Base-by-base conservation (phyloP, 495 filamentous ascomycete genomes). In the Podospora australis region DNA sequence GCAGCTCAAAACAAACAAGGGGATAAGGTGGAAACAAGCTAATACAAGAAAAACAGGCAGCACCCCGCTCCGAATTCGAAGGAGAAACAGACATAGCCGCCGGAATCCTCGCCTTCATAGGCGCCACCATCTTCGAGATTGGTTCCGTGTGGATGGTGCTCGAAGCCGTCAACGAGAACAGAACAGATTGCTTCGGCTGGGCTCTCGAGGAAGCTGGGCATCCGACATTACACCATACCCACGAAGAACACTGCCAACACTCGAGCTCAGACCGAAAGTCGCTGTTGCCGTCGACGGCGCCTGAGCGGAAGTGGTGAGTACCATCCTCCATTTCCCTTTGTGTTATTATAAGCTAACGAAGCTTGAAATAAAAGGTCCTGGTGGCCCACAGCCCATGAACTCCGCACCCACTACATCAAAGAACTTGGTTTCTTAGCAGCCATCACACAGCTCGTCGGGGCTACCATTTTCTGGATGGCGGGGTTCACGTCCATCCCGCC, bases 391-490 rank as follows among this genome's bases (percentile, higher is more conserved):
- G 62, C 57, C 60, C 39, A 67, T 22, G 82, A 85, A 26, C 56
- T 88, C 14, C 66, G 62, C 16, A 73, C 70, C 0, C 83, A 86
- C 57, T 87, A 86, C 59, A 39, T 86, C 46, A 77, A 71, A 49
- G 83, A 87, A 39, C 61, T 87, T 19, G 84, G 84, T 2, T 87
- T 87, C 57, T 65, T 84, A 13, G 84, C 84, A 2, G 83, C 77
- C 25, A 50, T 77, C 10, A 44, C 72, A 2, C 82, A 87, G 54
- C 67, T 84, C 30, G 32, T 79, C 40, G 84, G 78, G 13, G 81
- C 84, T 5, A 77, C 79, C 7, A 69, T 88, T 48, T 84, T 82
- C 65, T 86, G 78, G 77, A 81, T 87, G 48, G 70, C 79, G 2
- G 82, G 82, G 17, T 76, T 87, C 50, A 82, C 80, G 1, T 77